Evolutionary conservation across 1,284 basidiomycete genomes (phyloP).

Genomic region (Sporisorium exsertum): DNA sequence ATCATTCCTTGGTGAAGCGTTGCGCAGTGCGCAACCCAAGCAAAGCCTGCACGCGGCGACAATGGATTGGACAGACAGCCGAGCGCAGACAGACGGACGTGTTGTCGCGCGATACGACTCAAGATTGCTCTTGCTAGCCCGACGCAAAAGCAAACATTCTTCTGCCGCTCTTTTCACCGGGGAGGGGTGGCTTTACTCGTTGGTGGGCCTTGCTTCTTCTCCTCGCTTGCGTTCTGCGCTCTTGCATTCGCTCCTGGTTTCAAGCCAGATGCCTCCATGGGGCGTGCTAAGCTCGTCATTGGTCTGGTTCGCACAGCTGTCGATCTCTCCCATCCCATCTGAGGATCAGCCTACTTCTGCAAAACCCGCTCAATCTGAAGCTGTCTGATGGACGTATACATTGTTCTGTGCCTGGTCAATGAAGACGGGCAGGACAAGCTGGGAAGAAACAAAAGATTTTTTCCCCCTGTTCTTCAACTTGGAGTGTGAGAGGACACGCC

Average conservation of each 20-base stretch:
- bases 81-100: too few relatives aligned
- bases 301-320: too few relatives aligned
- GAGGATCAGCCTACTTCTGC: too few relatives aligned
- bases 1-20: background rate
- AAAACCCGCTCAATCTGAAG: too few relatives aligned
- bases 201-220: slow-evolving; percentile 3
- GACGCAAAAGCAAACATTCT: slow-evolving; percentile 4
- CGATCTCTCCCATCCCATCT: background rate
- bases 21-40: too few relatives aligned
- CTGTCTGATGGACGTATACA: too few relatives aligned
- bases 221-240: background rate
- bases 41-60: too few relatives aligned
- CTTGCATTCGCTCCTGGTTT: background rate
- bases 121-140: background rate
- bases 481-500: background rate
- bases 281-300: background rate
- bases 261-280: too few relatives aligned
- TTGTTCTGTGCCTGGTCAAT: too few relatives aligned
- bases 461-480: background rate
- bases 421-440: too few relatives aligned
- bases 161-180: slow-evolving; percentile 15
- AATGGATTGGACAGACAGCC: too few relatives aligned
- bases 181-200: background rate
- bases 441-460: background rate
- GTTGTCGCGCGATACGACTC: background rate